phyloP scores from a whole-genome alignment of 805 yeast species.

The Saccharomycopsis sp. region DNA sequence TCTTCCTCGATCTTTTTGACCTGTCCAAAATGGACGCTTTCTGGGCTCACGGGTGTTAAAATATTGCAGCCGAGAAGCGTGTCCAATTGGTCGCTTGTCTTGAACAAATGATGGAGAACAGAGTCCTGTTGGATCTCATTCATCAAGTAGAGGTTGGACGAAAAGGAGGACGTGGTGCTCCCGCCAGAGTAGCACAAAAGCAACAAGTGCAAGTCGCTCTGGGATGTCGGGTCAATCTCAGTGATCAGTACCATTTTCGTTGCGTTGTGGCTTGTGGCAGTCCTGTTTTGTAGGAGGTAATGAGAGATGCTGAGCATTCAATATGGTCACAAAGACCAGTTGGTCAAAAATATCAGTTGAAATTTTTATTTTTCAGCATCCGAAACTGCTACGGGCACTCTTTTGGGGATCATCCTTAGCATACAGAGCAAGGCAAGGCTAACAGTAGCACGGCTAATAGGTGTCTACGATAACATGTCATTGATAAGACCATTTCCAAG shows the following conservation, averaged over 20 bases:
- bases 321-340: too few relatives aligned
- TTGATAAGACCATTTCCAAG: too few relatives aligned
- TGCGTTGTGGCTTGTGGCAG: not conserved
- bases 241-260: not conserved
- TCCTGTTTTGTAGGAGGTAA: not conserved
- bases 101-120: not conserved
- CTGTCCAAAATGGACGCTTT: not conserved
- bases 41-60: not conserved
- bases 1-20: not conserved
- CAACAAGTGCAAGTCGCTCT: not conserved
- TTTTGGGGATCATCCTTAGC: too few relatives aligned
- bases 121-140: not conserved
- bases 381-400: too few relatives aligned
- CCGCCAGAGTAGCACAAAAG: not conserved
- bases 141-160: not conserved
- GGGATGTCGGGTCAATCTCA: not conserved
- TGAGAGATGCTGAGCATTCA: too few relatives aligned
- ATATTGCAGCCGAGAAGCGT: not conserved
- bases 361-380: too few relatives aligned
- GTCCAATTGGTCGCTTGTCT: not conserved
- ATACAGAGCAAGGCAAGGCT: too few relatives aligned
- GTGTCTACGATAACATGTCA: too few relatives aligned
- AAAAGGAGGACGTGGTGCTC: not conserved
- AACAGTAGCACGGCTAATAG: too few relatives aligned
- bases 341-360: too few relatives aligned